phyloP scores from a whole-genome alignment of 2,329 filamentous ascomycete genomes.

The Penicillium janthinellum region DNA sequence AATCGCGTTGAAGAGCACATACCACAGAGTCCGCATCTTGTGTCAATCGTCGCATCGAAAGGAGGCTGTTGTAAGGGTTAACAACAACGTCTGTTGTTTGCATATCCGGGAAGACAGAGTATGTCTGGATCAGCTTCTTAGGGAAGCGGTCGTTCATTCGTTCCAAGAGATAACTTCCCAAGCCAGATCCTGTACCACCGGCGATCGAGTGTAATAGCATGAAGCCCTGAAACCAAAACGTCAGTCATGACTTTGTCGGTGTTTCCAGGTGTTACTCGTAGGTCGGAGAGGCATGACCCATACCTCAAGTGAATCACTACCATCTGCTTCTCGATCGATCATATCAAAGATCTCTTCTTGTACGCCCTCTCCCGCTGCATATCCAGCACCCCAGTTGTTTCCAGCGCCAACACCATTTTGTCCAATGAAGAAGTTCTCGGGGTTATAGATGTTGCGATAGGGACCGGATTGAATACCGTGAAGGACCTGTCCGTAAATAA shows the following conservation, averaged over 20 bases:
- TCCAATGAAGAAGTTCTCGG: constrained; percentile 97
- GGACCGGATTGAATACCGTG: constrained; percentile 89
- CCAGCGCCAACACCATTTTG: constrained; percentile 92
- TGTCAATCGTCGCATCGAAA: constrained; percentile 86
- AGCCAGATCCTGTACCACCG: constrained; percentile 91
- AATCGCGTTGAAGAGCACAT: constrained; percentile 28
- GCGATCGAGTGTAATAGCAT: constrained; percentile 99
- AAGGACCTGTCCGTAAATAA: constrained; percentile 63
- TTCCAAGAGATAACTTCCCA: constrained; percentile 93
- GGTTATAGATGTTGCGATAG: constrained; percentile 99
- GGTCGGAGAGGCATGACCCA: constrained; percentile 8
- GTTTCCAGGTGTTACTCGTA: not conserved
- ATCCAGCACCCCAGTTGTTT: constrained; percentile 98
- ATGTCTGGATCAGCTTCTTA: constrained; percentile 98
- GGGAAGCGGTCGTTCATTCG: constrained; percentile 95
- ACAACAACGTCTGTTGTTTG: constrained; percentile 91
- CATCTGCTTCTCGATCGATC: constrained; percentile 97
- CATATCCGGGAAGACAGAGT: constrained; percentile 96
- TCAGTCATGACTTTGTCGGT: not conserved
- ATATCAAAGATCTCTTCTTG: constrained; percentile 99
- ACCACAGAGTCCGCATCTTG: constrained; percentile 96
- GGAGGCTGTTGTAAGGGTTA: constrained; percentile 95
- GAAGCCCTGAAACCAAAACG: constrained; percentile 65
- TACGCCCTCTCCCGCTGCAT: constrained; percentile 86
- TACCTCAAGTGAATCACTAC: constrained; percentile 92